Evolutionary conservation across 768 basidiomycete genomes (phyloP).

Genomic region (Coprinellus micaceus): DNA sequence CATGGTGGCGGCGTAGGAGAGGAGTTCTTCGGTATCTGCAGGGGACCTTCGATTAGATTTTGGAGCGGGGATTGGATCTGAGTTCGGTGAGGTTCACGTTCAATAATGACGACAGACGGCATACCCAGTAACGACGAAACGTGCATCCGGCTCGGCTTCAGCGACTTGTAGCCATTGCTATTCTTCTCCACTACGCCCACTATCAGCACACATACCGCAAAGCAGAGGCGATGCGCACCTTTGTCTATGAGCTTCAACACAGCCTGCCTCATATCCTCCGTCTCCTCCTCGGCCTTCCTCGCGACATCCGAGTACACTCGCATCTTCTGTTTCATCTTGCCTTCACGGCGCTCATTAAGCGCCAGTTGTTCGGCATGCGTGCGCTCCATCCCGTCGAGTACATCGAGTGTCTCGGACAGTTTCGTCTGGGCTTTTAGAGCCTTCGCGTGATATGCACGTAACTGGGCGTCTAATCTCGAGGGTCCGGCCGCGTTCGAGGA

Average conservation of each 20-base stretch:
- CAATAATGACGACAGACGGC: conserved; percentile 11
- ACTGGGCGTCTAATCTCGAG: conserved; percentile 1
- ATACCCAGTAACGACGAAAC: conserved; percentile 42
- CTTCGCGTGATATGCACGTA: conserved; percentile 1
- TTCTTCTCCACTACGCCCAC: conserved; percentile 39
- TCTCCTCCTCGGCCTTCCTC: conserved; percentile 39
- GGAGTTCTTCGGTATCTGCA: conserved; percentile 21
- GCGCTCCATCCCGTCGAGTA: conserved; percentile 41
- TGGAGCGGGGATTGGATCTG: background rate
- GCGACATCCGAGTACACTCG: conserved; percentile 30
- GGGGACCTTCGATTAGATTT: background rate
- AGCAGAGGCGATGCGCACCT: conserved; percentile 41
- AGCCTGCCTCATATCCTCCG: conserved; percentile 51
- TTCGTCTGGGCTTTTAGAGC: conserved; percentile 32
- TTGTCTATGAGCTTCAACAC: conserved; percentile 53
- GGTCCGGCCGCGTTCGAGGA: background rate
- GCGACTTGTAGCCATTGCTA: conserved; percentile 41
- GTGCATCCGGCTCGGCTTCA: conserved; percentile 43
- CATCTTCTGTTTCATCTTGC: conserved; percentile 36
- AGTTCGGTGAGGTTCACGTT: too few relatives aligned
- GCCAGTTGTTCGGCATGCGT: conserved; percentile 39
- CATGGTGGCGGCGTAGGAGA: conserved; percentile 42
- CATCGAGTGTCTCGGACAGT: conserved; percentile 46
- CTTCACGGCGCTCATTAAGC: conserved; percentile 27
- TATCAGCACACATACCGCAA: too few relatives aligned